These are phyloP conservation scores for Ogataea angusta DNA, from an alignment of 805 yeast genomes.

Conservation along the genomic window DNA sequence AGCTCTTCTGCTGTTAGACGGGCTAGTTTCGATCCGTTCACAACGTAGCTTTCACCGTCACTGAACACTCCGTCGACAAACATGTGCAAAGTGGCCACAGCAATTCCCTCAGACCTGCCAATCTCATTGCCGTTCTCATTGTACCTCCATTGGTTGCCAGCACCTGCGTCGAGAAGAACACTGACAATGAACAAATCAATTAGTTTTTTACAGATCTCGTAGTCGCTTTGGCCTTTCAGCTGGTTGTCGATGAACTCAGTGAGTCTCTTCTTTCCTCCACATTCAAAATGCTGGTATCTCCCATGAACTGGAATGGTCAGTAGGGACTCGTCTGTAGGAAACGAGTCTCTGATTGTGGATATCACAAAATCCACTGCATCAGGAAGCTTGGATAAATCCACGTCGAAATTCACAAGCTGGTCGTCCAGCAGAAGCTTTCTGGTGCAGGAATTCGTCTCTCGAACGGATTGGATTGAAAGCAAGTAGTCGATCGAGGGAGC, in stretches of 20 bases:
- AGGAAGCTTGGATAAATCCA: slow-evolving; percentile 41
- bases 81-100: slow-evolving; percentile 57
- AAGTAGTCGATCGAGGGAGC: slow-evolving; percentile 31
- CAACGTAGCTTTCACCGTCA: slow-evolving; percentile 38
- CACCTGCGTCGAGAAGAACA: slow-evolving; percentile 66
- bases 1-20: slow-evolving; percentile 36
- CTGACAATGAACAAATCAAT: slow-evolving; percentile 59
- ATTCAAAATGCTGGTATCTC: slow-evolving; percentile 63
- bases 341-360: slow-evolving; percentile 43
- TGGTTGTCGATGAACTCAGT: slow-evolving; percentile 36
- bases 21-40: slow-evolving; percentile 41
- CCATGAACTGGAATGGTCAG: slow-evolving; percentile 61
- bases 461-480: slow-evolving; percentile 51
- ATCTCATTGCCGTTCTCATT: slow-evolving; percentile 36
- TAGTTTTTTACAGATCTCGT: slow-evolving; percentile 50
- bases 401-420: slow-evolving; percentile 42
- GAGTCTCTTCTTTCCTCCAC: slow-evolving; percentile 44
- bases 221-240: slow-evolving; percentile 32
- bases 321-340: slow-evolving; percentile 38
- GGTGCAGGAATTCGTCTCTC: slow-evolving; percentile 48
- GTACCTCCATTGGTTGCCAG: slow-evolving; percentile 57
- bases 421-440: slow-evolving; percentile 37
- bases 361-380: slow-evolving; percentile 44
- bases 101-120: slow-evolving; percentile 60
- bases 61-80: slow-evolving; percentile 46